phyloP scores from a whole-genome alignment of 2,329 filamentous ascomycete species.

The Stemphylium vesicarium region DNA sequence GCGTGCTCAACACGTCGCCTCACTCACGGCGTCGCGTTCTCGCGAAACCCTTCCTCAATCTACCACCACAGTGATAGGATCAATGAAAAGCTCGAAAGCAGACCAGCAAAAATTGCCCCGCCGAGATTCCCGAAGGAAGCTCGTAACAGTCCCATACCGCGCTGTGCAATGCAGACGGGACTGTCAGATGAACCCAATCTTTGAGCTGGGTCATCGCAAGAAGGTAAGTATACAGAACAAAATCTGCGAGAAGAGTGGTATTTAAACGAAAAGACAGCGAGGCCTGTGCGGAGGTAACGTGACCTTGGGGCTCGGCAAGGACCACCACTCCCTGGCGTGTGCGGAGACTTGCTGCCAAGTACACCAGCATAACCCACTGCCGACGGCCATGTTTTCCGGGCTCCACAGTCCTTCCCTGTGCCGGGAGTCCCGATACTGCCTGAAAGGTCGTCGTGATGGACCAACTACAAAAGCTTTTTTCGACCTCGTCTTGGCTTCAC shows the following conservation, averaged over 20 bases:
- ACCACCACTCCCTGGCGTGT: not conserved
- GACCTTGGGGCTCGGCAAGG: not conserved
- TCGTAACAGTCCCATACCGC: slow-evolving; percentile 43
- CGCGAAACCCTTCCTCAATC: slow-evolving; percentile 45
- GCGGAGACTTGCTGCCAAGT: not conserved
- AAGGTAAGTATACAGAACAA: slow-evolving; percentile 39
- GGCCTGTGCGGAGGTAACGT: not conserved
- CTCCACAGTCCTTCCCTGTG: not conserved
- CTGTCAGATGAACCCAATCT: slow-evolving; percentile 37
- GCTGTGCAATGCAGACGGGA: slow-evolving; percentile 49
- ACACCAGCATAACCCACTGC: not conserved
- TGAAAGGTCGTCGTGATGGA: not conserved
- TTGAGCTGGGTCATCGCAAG: slow-evolving; percentile 43
- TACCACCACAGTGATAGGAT: slow-evolving; percentile 38
- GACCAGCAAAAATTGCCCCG: slow-evolving; percentile 43
- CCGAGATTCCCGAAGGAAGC: slow-evolving; percentile 46
- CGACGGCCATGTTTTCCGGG: not conserved
- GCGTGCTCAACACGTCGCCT: too few species aligned
- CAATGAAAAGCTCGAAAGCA: slow-evolving; percentile 47
- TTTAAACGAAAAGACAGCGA: not conserved
- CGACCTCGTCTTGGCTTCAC: slow-evolving; percentile 6
- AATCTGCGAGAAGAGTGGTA: not conserved
- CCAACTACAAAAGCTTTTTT: not conserved
- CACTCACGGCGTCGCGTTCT: not conserved
- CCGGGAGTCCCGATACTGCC: not conserved